phyloP scores from a whole-genome alignment of 495 filamentous ascomycete species.

The Hypoxylon rickii region DNA sequence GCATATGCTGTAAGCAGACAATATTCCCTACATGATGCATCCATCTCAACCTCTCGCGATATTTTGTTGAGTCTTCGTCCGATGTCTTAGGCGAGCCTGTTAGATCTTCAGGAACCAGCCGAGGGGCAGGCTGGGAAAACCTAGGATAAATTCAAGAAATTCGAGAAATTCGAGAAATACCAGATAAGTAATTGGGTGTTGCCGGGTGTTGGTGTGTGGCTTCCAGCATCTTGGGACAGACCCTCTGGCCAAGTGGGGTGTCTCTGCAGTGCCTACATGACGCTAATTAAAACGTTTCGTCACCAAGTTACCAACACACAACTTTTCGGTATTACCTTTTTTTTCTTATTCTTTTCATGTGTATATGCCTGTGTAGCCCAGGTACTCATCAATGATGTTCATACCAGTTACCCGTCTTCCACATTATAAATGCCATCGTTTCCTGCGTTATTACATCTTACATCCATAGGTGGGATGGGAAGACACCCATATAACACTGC shows the following conservation, averaged over 20 bases:
- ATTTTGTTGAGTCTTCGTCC: neutral
- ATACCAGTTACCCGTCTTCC: no score
- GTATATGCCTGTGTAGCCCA: no score
- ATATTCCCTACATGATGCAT: no score
- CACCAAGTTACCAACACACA: conserved; percentile 34
- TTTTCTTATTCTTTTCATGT: conserved; percentile 5
- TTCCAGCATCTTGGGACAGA: neutral
- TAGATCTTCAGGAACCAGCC: conserved; percentile 30
- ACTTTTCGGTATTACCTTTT: conserved; percentile 2
- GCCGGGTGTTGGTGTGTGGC: no score
- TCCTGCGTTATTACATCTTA: neutral
- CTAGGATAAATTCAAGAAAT: conserved; percentile 9
- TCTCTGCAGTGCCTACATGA: conserved; percentile 31
- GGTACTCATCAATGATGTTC: no score
- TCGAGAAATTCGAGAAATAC: neutral
- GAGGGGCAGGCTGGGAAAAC: conserved; percentile 17
- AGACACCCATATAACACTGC: neutral
- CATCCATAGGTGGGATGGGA: no score
- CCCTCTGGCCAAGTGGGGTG: conserved; percentile 1
- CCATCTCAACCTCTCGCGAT: no score
- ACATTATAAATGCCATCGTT: no score
- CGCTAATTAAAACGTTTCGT: conserved; percentile 33
- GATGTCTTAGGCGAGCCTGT: conserved; percentile 1
- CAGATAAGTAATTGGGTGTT: no score
- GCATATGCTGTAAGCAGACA: no score